Conservation (phyloP, 192 early-diverging fungal genomes). For the Backusella mclennaniae region DNA sequence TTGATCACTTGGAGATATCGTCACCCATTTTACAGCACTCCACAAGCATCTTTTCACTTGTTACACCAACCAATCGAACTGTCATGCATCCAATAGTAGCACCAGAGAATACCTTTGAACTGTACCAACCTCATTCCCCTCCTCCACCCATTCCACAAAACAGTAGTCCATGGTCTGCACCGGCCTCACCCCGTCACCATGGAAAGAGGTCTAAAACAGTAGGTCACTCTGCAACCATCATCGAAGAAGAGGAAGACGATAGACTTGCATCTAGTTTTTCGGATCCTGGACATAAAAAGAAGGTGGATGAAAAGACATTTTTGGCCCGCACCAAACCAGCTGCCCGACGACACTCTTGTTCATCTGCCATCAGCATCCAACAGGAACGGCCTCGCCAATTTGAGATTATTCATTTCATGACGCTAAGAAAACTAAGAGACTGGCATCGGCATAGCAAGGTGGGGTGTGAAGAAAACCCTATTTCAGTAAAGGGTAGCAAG, state of each 20-base stretch:
- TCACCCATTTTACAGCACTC: conserved; percentile 22
- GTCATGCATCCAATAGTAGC: not conserved
- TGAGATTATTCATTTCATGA: not conserved
- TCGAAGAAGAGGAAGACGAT: conserved; percentile 11
- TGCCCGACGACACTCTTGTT: conserved; percentile 18
- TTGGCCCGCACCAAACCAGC: not conserved
- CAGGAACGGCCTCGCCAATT: not conserved
- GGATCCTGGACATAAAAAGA: not conserved
- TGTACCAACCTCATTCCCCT: not conserved
- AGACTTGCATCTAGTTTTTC: not conserved
- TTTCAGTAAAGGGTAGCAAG: conserved; percentile 4
- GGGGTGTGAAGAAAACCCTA: not conserved
- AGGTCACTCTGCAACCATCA: not conserved
- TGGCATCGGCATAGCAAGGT: not conserved
- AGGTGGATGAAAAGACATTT: not conserved
- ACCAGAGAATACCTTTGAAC: not conserved
- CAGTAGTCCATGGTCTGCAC: not conserved
- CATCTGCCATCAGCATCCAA: not conserved
- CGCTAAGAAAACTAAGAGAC: not conserved
- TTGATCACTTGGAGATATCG: not conserved
- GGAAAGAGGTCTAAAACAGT: not conserved
- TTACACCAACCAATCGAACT: conserved; percentile 10
- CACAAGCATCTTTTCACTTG: conserved; percentile 14
- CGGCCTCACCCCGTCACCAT: not conserved
- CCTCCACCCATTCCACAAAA: not conserved